phyloP scores from a whole-genome alignment of 2,329 filamentous ascomycete genomes.

The Scolecobasidium constrictum region DNA sequence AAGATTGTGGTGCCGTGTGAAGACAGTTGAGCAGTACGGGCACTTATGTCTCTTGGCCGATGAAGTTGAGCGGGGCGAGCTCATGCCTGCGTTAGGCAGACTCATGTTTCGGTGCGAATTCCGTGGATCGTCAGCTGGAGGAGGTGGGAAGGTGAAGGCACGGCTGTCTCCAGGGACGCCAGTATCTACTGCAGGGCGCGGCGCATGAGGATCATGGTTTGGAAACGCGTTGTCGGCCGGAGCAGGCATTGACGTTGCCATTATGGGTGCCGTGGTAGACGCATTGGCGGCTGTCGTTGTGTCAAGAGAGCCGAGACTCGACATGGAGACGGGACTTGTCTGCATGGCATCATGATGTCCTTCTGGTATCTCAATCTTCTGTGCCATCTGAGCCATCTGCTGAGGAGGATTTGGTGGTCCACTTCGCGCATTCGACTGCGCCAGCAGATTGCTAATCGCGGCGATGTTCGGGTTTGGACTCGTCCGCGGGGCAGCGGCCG shows the following conservation, averaged over 20 bases:
- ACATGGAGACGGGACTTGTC: conserved; percentile 41
- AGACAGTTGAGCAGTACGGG: conserved; percentile 91
- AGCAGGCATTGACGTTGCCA: conserved; percentile 37
- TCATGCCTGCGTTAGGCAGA: conserved; percentile 43
- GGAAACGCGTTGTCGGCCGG: conserved; percentile 13
- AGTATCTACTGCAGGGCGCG: conserved; percentile 6
- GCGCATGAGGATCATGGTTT: conserved; percentile 12
- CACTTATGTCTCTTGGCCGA: conserved; percentile 83
- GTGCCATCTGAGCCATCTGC: conserved; percentile 34
- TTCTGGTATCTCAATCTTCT: conserved; percentile 39
- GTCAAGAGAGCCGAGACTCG: conserved; percentile 43
- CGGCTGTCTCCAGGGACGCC: conserved; percentile 32
- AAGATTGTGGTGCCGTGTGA: conserved; percentile 92
- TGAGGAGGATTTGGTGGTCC: conserved; percentile 36
- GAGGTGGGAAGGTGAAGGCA: conserved; percentile 54
- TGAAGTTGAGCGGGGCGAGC: conserved; percentile 50
- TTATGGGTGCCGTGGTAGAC: conserved; percentile 36
- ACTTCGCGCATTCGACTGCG: conserved; percentile 33
- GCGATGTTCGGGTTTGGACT: conserved; percentile 37
- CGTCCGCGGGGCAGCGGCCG: conserved; percentile 25
- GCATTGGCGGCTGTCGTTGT: conserved; percentile 33
- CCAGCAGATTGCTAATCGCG: conserved; percentile 34
- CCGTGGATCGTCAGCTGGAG: conserved; percentile 37
- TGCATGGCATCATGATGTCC: conserved; percentile 29
- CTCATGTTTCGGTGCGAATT: conserved; percentile 47